A percentile compares a stretch with the other conserved stretches of the same genome.
Conservation (phyloP, 306 rosid genomes). For the Glycine latifolia region DNA sequence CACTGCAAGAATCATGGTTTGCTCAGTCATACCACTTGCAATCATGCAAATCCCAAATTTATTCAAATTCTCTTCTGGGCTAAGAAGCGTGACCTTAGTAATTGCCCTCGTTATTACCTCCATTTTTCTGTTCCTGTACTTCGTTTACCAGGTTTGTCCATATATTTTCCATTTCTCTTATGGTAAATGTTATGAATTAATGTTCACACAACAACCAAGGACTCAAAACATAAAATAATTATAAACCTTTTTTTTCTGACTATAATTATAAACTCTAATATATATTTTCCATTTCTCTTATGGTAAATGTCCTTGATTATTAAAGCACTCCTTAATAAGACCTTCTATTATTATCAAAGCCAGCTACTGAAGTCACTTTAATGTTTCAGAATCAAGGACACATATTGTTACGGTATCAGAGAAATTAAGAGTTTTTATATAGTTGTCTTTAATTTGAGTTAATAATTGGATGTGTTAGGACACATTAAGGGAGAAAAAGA, state of each 20-base stretch:
- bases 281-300: too few species aligned
- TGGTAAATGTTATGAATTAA: neutral
- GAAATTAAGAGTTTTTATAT: too few species aligned
- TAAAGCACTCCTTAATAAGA: neutral
- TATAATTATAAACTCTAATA: neutral
- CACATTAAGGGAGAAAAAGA: too few species aligned
- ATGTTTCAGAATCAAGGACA: too few species aligned
- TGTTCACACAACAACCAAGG: neutral
- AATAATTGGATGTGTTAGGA: too few species aligned
- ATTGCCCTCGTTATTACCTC: conserved; percentile 47
- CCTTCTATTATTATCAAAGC: neutral
- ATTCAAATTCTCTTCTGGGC: conserved; percentile 40
- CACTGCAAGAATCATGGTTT: conserved; percentile 55
- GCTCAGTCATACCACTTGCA: conserved; percentile 50
- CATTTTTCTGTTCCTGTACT: conserved; percentile 50
- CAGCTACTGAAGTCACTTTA: neutral
- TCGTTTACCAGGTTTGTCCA: conserved; percentile 57
- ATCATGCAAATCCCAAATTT: conserved; percentile 56
- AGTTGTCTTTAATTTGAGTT: too few species aligned
- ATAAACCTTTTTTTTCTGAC: too few species aligned
- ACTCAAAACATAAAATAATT: neutral
- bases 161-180: neutral
- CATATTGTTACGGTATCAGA: too few species aligned
- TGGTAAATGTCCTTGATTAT: neutral
- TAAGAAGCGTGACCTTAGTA: conserved; percentile 42